Evolutionary conservation across 768 basidiomycete genomes (phyloP).

Genomic region (Mycena capillaripes): DNA sequence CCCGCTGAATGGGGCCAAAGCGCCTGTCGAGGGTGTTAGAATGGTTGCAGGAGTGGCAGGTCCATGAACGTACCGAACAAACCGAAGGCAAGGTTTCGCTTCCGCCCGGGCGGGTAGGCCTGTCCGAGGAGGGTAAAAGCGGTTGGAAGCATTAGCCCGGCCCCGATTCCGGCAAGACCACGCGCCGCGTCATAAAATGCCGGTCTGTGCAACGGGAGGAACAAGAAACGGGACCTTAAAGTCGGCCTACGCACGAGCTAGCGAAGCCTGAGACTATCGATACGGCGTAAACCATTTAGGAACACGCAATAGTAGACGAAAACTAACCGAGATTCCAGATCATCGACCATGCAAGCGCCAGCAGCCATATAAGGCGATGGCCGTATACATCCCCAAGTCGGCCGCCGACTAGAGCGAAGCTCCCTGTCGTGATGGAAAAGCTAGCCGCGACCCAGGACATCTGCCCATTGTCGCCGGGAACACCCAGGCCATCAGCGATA

Average conservation of each 20-base stretch:
- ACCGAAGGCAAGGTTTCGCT: slow-evolving; percentile 12
- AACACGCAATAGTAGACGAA: background rate
- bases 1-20: slow-evolving; percentile 18
- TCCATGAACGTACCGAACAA: background rate
- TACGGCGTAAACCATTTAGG: background rate
- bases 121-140: slow-evolving; percentile 18
- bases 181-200: slow-evolving; percentile 22
- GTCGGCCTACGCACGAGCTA: background rate
- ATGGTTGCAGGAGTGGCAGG: too few species aligned
- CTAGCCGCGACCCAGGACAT: slow-evolving; percentile 18
- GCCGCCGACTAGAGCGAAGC: slow-evolving; percentile 19
- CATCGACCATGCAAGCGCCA: slow-evolving; percentile 10
- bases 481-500: slow-evolving; percentile 10
- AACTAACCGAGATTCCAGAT: slow-evolving; percentile 16
- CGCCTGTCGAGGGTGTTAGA: background rate
- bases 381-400: slow-evolving; percentile 18
- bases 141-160: slow-evolving; percentile 15
- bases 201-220: background rate
- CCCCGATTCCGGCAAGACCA: slow-evolving; percentile 13
- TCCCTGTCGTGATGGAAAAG: slow-evolving; percentile 19
- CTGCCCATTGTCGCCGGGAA: slow-evolving; percentile 5
- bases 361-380: slow-evolving; percentile 2
- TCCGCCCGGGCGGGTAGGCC: slow-evolving; percentile 10
- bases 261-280: slow-evolving; percentile 16
- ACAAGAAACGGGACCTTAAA: background rate